Base-by-base conservation (phyloP, 495 filamentous ascomycete species). In the Parathielavia hyrcaniae region DNA sequence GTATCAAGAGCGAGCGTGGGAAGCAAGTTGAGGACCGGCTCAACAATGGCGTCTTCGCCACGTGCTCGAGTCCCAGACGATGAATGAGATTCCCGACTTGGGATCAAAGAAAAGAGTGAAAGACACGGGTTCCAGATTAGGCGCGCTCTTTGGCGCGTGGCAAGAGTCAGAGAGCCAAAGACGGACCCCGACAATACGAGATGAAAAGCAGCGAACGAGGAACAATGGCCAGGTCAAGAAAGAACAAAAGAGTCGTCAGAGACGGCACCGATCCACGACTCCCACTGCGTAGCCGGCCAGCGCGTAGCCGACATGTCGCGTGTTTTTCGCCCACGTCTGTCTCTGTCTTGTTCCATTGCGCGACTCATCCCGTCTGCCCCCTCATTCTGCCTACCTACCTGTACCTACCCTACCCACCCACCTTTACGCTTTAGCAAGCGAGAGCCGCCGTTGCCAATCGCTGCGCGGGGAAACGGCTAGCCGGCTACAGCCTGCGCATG, bases 381-480 rank as follows among this genome's bases (percentile, higher is more conserved):
- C 43, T 10, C 19, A 22, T 45, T 2, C 9, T 34, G 26, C 46
- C 26, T 10, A 20, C 3, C 16, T 38, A 19, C 13, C 35, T 20
- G 26, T 30, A 22, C 23, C 35, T 26, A n/a, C 19, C 49, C 35
- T 9, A 19, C 19, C 19, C n/a, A n/a, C n/a, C n/a, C n/a, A n/a
- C n/a, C n/a, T n/a, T n/a, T n/a, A n/a, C n/a, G n/a, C n/a, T 39
- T 20, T 23, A 17, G 35, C n/a, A 43, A 5, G 34, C 5, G 17
- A 26, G 39, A 38, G 55, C 47, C 55, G 48, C 55, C 46, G 19
- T 58, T 40, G 39, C 55, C 55, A 58, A 58, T 58, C 22, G 39
- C 51, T 50, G 52, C 30, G 39, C 36, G 47, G 55, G n/a, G 60
- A 62, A 64, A 12, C 56, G 66, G 60, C 58, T 34, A 50, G 45